Percentiles rank a stretch among this genome's conserved stretches.
These are phyloP conservation scores for Teunomyces aglyptinius DNA, from an alignment of 805 yeast species.

Conservation along the genomic window DNA sequence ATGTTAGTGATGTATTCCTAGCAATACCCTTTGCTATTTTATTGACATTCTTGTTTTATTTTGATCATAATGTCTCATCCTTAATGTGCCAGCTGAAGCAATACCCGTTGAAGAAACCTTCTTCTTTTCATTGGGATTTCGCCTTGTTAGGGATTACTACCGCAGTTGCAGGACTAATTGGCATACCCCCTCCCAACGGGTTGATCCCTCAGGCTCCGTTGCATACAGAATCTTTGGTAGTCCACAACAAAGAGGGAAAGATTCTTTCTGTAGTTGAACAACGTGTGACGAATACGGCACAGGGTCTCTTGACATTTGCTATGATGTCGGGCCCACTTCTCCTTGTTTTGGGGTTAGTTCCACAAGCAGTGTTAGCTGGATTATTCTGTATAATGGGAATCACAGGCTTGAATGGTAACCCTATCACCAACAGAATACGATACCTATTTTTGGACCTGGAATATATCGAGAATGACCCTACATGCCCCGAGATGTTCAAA, in stretches of 20 bases:
- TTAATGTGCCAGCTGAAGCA: conserved; percentile 85
- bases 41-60: conserved; percentile 80
- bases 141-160: conserved; percentile 81
- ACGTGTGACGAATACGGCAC: conserved; percentile 77
- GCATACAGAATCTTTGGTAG: conserved; percentile 77
- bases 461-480: conserved; percentile 33
- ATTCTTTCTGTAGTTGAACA: conserved; percentile 78
- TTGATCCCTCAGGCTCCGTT: conserved; percentile 96
- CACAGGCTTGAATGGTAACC: conserved; percentile 68
- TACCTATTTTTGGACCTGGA: conserved; percentile 60
- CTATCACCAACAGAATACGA: conserved; percentile 58
- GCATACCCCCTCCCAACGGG: conserved; percentile 96
- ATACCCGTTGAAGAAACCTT: conserved; percentile 80
- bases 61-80: conserved; percentile 94
- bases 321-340: conserved; percentile 89
- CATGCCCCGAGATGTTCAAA: conserved; percentile 34
- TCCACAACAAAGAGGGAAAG: conserved; percentile 41
- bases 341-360: conserved; percentile 75
- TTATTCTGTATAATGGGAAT: conserved; percentile 92
- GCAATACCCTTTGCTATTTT: conserved; percentile 92
- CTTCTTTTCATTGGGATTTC: conserved; percentile 92
- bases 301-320: conserved; percentile 79
- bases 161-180: conserved; percentile 81
- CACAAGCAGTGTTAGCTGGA: conserved; percentile 92
- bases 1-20: conserved; percentile 74